These are phyloP conservation scores for Phlebiopsis flavidoalba DNA, from an alignment of 768 basidiomycete genomes.

Conservation along the genomic window DNA sequence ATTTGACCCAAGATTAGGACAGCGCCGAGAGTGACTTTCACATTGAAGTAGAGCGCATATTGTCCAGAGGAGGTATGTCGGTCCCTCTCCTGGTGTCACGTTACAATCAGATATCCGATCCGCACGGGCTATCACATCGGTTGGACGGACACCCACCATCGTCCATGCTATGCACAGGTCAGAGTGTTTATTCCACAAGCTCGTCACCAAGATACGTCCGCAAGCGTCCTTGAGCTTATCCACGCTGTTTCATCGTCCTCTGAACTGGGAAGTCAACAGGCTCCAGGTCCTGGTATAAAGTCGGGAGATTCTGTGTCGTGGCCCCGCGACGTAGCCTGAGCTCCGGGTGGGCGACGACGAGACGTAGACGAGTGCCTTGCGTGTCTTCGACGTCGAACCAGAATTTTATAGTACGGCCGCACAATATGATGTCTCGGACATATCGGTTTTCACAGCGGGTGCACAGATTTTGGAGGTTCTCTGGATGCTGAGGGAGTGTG, in stretches of 20 bases:
- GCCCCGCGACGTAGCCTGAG: constrained; percentile 22
- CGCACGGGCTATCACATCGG: not conserved
- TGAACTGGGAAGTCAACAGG: constrained; percentile 35
- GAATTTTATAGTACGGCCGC: constrained; percentile 42
- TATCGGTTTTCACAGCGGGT: constrained; percentile 44
- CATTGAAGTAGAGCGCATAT: not conserved
- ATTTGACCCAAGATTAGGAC: not conserved
- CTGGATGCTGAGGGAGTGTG: constrained; percentile 33
- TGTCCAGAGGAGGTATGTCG: not conserved
- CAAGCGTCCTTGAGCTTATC: constrained; percentile 36
- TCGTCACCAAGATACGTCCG: constrained; percentile 43
- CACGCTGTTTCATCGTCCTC: constrained; percentile 33
- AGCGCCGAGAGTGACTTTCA: not conserved
- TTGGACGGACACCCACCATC: not conserved
- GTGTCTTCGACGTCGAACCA: constrained; percentile 50
- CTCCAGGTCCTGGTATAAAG: constrained; percentile 39
- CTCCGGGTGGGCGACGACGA: constrained; percentile 47
- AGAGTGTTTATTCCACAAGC: constrained; percentile 27
- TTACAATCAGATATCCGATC: not conserved
- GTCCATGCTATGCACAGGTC: not conserved
- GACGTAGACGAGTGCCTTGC: constrained; percentile 32
- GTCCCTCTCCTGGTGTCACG: not conserved
- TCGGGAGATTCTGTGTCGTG: not conserved
- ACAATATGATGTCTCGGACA: constrained; percentile 41
- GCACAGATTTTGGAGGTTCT: constrained; percentile 36